These are phyloP conservation scores for Xanthoceras sorbifolium DNA, from an alignment of 345 rosid species.

Conservation along the genomic window DNA sequence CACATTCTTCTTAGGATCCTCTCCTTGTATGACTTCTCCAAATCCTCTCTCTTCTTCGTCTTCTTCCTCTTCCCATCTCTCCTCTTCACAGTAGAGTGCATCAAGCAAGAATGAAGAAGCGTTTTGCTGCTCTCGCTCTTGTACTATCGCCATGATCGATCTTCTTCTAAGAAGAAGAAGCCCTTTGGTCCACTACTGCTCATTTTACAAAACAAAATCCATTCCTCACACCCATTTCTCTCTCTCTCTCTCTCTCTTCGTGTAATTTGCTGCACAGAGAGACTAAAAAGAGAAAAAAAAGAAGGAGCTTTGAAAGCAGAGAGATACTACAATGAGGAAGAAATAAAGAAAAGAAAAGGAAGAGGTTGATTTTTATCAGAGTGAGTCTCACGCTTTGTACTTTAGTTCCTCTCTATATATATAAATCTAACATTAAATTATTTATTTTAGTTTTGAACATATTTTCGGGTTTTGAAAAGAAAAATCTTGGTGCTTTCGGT, in stretches of 20 bases:
- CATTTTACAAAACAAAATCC: conserved; percentile 35
- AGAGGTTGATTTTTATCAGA: conserved; percentile 42
- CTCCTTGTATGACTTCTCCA: conserved; percentile 15
- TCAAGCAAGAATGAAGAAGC: conserved; percentile 43
- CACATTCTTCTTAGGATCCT: neutral
- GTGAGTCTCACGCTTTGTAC: conserved; percentile 61
- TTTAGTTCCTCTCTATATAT: conserved; percentile 24
- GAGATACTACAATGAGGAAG: conserved; percentile 28
- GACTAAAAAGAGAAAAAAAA: conserved; percentile 16
- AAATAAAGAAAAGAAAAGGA: conserved; percentile 29
- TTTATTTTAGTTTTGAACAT: neutral
- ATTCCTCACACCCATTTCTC: conserved; percentile 24
- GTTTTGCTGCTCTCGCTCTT: conserved; percentile 23
- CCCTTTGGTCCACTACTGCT: conserved; percentile 23
- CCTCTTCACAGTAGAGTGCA: conserved; percentile 77
- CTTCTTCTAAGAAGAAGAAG: conserved; percentile 46
- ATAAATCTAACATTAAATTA: too few species aligned
- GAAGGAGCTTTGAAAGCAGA: conserved; percentile 21
- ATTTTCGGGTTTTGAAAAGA: conserved; percentile 24
- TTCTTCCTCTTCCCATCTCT: conserved; percentile 58
- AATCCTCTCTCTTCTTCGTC: conserved; percentile 31
- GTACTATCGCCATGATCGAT: conserved; percentile 25
- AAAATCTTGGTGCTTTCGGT: conserved; percentile 45
- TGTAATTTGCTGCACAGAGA: conserved; percentile 20
- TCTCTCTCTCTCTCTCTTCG: conserved; percentile 19